A percentile compares a stretch with the other conserved stretches of the same genome.
Conservation (phyloP, 306 rosid genomes). For the Cicer chorassanicum region DNA sequence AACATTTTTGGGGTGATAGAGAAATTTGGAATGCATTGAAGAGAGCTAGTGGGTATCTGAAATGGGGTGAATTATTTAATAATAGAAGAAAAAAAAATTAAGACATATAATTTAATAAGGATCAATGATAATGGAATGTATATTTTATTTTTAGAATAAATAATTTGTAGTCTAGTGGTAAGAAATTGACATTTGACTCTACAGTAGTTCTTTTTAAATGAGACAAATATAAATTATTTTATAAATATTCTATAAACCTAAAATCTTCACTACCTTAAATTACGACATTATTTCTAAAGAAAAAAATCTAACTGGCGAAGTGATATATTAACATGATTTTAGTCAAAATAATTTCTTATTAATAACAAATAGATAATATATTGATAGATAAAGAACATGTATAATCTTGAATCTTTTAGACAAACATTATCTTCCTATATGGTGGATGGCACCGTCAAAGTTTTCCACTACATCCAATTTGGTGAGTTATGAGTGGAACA, state of each 20-base stretch:
- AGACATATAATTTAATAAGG: not conserved
- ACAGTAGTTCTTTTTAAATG: too few relatives aligned
- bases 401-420: not conserved
- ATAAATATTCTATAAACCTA: too few relatives aligned
- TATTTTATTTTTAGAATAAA: too few relatives aligned
- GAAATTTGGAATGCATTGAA: not conserved
- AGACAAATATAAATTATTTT: too few relatives aligned
- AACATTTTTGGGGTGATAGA: slow-evolving; percentile 7
- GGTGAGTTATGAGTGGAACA: not conserved
- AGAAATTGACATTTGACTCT: too few relatives aligned
- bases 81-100: not conserved
- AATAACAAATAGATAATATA: not conserved
- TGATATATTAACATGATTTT: too few relatives aligned
- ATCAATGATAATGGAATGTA: not conserved
- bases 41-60: not conserved
- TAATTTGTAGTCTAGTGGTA: too few relatives aligned
- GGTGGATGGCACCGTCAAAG: slow-evolving; percentile 34
- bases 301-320: too few relatives aligned
- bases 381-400: not conserved
- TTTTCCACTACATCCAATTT: not conserved
- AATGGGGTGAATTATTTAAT: not conserved
- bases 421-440: too few relatives aligned
- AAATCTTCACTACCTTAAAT: too few relatives aligned
- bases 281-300: too few relatives aligned
- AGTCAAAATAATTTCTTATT: too few relatives aligned